Evolutionary conservation across 208 protist species (phyloP), one percentile per base, ranked within the genome.

Genomic region (Acanthamoeba triangularis): DNA sequence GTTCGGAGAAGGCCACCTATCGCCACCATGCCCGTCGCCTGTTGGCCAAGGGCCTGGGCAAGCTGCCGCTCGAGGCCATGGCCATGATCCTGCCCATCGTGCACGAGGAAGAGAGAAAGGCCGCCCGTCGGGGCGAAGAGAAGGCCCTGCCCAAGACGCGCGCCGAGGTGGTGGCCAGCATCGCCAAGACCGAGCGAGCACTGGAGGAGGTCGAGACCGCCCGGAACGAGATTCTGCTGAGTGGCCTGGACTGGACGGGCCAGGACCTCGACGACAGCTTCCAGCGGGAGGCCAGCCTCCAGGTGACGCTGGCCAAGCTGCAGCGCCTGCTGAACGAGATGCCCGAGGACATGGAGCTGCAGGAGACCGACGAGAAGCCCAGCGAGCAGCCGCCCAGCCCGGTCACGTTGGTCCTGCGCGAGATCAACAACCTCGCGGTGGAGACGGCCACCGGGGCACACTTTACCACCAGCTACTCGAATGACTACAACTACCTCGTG

Each of bases 371-470:
- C 30, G 61, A 67, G 61, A 30, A 72, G 65, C 65, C 59, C 54
- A 59, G 54, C 25, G 59, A 65, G 20, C 14, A 65, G 23, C 23
- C 59, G 1, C 59, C 23, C 25, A 65, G 59, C 25, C 59, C 59
- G 20, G 59, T 65, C 7, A 11, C 59, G 7, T n/a, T 65, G 59
- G 59, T 65, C 14, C 59, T 82, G 74, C 74, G 41, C 44, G 44
- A 82, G 74, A 44, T 82, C 44, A 82, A 52, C 44, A 82, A 82
- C 23, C 74, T 44, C 5, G 74, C 44, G 3, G 74, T 82, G 44
- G 74, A 82, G 74, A 82, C 74, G 25, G 74, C 74, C n/a, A 52
- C 37, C 18, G 74, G 25, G 20, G 74, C 74, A 28, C 74, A 82
- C 37, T 52, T 82, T 20, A 10, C 44, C 1, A 52, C 44, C 23